phyloP scores from a whole-genome alignment of 257 asterid genomes.

The Solanum ahanhuiri region DNA sequence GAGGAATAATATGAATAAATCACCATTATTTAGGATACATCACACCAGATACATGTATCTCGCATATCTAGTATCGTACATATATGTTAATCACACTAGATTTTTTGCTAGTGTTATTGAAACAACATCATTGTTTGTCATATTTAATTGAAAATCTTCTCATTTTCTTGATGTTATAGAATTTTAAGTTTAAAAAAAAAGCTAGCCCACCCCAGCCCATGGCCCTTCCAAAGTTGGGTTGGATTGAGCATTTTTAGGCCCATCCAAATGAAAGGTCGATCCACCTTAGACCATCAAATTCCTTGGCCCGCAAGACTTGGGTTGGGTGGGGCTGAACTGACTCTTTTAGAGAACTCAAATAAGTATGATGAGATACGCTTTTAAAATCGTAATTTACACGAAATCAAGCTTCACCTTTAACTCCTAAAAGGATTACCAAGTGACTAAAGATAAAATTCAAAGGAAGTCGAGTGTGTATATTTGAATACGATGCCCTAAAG shows the following conservation, averaged over 20 bases:
- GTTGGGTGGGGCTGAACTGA: not conserved
- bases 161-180: too few relatives aligned
- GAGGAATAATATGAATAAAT: too few relatives aligned
- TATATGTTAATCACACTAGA: not conserved
- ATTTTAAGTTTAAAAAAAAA: too few relatives aligned
- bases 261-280: not conserved
- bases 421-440: not conserved
- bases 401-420: not conserved
- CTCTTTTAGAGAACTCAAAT: not conserved
- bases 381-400: fast-evolving
- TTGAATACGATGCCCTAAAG: not conserved
- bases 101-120: not conserved
- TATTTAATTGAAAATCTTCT: not conserved
- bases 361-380: not conserved
- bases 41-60: too few relatives aligned
- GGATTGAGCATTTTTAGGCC: not conserved
- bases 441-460: not conserved
- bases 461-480: not conserved
- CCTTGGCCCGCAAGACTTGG: not conserved
- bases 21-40: too few relatives aligned
- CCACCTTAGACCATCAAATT: too few relatives aligned
- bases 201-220: not conserved
- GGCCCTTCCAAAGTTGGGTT: not conserved
- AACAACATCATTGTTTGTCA: not conserved
- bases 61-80: too few relatives aligned